Evolutionary conservation across 768 basidiomycete genomes (phyloP), one percentile per base, ranked within the genome.

Genomic region (Boletus fagicola): DNA sequence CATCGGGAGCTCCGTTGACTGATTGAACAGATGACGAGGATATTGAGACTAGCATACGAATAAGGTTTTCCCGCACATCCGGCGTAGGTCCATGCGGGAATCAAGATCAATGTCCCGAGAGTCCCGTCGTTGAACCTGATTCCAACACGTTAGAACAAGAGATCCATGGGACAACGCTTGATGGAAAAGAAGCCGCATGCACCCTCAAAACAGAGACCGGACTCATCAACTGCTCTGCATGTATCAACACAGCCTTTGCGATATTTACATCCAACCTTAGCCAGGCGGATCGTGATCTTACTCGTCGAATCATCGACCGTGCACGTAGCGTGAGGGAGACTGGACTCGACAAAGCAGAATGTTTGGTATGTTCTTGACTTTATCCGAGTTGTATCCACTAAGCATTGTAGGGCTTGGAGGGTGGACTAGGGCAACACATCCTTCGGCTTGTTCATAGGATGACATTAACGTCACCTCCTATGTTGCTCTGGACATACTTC

Each of bases 401-500:
- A 64, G 16, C 8, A 20, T 49, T 28, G 35, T 49, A 68, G 62
- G 42, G 48, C 16, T 26, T 54, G 51, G 62, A 56, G 57, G 48
- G 22, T 46, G 71, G 60, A 28, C 40, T 24, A 45, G 56, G 55
- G n/a, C 65, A 54, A 55, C 65, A 60, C 22, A 52, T 75, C 33
- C 64, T 75, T 30, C 60, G 65, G 13, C 67, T 78, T 22, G 67
- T 80, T 38, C 74, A 72, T 30, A 75, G 63, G 43, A 75, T 88
- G 72, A 74, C 77, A 10, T 75, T 79, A 43, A 69, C 75, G 24
- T 59, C 77, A 3, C 69, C 83, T 43, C 87, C 89, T 11, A 75
- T 85, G 54, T 60, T 87, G n/a, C 77, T 83, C 63, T 88, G 87
- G 86, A 73, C 76, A 18, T 90, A 88, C n/a, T 88, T 87, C 62